Evolutionary conservation across 1,139 yeast species (phyloP).

Genomic region (Saccharomyces hybrid): DNA sequence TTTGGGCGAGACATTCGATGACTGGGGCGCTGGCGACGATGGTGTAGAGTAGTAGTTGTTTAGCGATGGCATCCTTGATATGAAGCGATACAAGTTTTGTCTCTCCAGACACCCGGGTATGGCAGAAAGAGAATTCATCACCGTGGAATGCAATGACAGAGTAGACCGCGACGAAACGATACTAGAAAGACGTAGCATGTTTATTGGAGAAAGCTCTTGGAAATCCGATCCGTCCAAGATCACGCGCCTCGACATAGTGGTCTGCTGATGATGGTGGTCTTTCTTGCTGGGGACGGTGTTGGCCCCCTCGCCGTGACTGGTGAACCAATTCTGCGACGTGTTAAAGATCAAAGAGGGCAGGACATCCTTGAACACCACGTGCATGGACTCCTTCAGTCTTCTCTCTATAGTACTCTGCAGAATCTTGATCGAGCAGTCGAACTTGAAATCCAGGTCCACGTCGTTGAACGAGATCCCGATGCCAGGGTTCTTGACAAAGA

Average conservation of each 20-base stretch:
- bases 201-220: constrained; percentile 52
- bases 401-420: constrained; percentile 31
- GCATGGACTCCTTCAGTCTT: constrained; percentile 30
- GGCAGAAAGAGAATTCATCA: constrained; percentile 29
- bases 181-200: constrained; percentile 63
- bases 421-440: constrained; percentile 32
- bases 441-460: constrained; percentile 30
- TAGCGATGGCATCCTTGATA: constrained; percentile 30
- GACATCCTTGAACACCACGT: constrained; percentile 29
- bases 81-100: constrained; percentile 33
- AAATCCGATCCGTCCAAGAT: constrained; percentile 25
- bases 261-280: constrained; percentile 1
- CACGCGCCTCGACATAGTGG: constrained; percentile 9
- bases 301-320: constrained; percentile 8
- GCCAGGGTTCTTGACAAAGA: constrained; percentile 30
- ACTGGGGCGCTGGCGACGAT: not conserved
- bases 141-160: constrained; percentile 56
- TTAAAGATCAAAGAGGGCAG: constrained; percentile 30
- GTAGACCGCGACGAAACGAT: constrained; percentile 75
- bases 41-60: constrained; percentile 20
- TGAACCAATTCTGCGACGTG: constrained; percentile 31
- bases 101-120: constrained; percentile 35
- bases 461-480: constrained; percentile 33
- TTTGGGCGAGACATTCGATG: not conserved
- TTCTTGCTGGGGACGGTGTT: constrained; percentile 1